Base-by-base conservation (phyloP, 2,329 filamentous ascomycete species). In the Aureobasidium mangrovei region DNA sequence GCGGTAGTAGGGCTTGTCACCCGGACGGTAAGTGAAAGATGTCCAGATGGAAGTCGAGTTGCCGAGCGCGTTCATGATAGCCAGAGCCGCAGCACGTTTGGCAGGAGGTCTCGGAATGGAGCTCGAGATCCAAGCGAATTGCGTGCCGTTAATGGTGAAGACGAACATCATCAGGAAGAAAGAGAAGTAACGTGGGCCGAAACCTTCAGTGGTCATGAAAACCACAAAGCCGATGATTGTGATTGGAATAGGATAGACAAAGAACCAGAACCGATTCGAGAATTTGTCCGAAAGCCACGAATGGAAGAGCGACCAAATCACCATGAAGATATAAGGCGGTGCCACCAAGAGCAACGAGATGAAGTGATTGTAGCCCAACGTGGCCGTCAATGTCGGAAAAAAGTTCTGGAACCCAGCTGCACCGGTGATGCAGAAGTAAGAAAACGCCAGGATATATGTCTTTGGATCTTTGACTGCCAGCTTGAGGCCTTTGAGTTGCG, bases 101-200 rank as follows among this genome's bases (percentile, higher is more conserved):
- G 86, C 82, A 0, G 86, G 84, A 3, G 88, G 87, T 4, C 86
- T 79, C 0, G 86, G 86, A 49, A 91, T 76, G 1, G 83, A 85
- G 64, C 86, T 88, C 44, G 79, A 82, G 59, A 91, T 88, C 87
- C 87, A 93, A 2, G 83, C 85, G 63, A 83, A 88, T 45, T 80
- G 61, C 79, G 75, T 78, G 33, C 74, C 74, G 66, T 78, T 77
- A 64, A 76, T 76, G 12, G 75, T 72, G 59, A 80, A 80, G 55
- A 81, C 72, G 59, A 80, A 78, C 58, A 74, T 72, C 69, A 80
- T 76, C 38, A 80, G 66, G 69, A 80, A 80, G 56, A 80, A 68
- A 27, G 72, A 73, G 65, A 80, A 76, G 67, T 81, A 82, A 18
- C 75, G 72, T 0, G 77, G 71, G 0, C 75, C 78, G 53, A 81